Evolutionary conservation across 2,329 filamentous ascomycete species (phyloP).

Genomic region (Apiospora pterosperma): DNA sequence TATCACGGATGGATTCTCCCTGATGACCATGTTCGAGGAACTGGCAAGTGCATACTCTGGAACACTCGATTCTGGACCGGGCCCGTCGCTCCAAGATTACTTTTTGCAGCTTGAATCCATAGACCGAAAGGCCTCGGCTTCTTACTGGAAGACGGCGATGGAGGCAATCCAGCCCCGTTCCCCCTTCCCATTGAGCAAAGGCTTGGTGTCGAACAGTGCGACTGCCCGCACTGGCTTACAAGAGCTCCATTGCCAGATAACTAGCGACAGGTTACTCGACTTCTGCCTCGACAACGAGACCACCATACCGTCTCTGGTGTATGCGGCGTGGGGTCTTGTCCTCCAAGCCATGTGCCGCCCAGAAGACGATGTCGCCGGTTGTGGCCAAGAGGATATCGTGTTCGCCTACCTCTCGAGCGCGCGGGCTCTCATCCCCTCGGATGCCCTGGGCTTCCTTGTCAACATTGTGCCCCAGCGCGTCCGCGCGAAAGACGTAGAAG

Average conservation of each 20-base stretch:
- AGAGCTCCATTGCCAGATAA: constrained; percentile 4
- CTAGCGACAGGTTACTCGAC: background rate
- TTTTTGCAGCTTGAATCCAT: background rate
- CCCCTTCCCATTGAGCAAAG: background rate
- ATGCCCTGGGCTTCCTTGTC: constrained; percentile 9
- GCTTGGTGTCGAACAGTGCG: background rate
- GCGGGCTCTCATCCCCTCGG: constrained; percentile 3
- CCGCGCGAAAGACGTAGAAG: background rate
- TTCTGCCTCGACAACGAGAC: constrained; percentile 7
- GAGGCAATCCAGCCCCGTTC: background rate
- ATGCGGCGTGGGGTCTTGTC: constrained; percentile 8
- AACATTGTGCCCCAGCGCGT: constrained; percentile 8
- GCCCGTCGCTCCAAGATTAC: constrained; percentile 4
- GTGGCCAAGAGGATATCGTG: background rate
- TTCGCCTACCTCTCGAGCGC: constrained; percentile 9
- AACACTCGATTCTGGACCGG: background rate
- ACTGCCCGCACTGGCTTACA: background rate
- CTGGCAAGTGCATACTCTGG: constrained; percentile 5
- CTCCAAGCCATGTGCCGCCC: background rate
- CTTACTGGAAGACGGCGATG: background rate
- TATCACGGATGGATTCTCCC: constrained; percentile 7
- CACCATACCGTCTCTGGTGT: constrained; percentile 4
- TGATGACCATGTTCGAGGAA: constrained; percentile 10
- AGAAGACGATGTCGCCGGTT: background rate
- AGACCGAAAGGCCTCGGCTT: background rate